A percentile compares a stretch with the other conserved stretches of the same genome.
phyloP scores from a whole-genome alignment of 306 rosid species.

The Castanea crenata region DNA sequence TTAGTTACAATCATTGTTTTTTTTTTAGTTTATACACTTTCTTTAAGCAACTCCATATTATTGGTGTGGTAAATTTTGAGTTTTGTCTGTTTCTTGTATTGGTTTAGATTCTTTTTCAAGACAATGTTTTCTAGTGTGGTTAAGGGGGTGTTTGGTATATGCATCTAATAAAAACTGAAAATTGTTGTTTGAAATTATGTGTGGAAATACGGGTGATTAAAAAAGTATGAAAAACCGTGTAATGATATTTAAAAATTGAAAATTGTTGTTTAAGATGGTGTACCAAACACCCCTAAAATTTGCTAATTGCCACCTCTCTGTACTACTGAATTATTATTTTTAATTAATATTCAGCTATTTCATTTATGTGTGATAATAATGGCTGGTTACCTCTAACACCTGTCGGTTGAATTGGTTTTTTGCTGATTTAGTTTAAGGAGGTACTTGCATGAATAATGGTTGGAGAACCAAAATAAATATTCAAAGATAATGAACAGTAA shows the following conservation, averaged over 20 bases:
- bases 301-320: too few species aligned
- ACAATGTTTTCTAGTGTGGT: neutral
- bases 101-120: neutral
- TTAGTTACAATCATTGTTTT: neutral
- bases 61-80: neutral
- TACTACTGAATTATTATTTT: too few species aligned
- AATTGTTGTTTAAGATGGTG: too few species aligned
- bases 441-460: neutral
- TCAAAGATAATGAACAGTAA: neutral
- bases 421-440: neutral
- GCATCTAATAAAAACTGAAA: too few species aligned
- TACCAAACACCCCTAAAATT: too few species aligned
- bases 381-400: neutral
- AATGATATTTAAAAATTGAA: too few species aligned
- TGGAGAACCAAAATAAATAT: neutral
- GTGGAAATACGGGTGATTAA: too few species aligned
- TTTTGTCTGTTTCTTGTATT: neutral
- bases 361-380: neutral
- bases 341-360: neutral
- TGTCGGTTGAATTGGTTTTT: neutral
- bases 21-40: neutral
- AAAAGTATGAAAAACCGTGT: too few species aligned
- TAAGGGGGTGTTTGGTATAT: too few species aligned
- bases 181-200: too few species aligned
- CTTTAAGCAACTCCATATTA: neutral